These are phyloP conservation scores for Flaveria ramosissima DNA, from an alignment of 129 eudicot genomes.

Conservation along the genomic window DNA sequence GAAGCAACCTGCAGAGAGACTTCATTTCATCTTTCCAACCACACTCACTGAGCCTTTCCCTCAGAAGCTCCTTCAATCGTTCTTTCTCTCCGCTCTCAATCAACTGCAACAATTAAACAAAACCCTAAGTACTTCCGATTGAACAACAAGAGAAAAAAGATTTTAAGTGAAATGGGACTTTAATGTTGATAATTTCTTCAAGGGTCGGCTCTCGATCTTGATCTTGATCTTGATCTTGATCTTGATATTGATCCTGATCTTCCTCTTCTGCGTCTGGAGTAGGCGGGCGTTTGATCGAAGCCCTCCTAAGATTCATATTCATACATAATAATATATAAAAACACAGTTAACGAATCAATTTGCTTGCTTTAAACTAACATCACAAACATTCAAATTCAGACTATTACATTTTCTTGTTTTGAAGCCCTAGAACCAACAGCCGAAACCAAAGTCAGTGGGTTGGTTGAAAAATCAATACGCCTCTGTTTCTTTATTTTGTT, in stretches of 20 bases:
- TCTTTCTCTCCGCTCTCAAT: slow-evolving; percentile 88
- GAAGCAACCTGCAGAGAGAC: slow-evolving; percentile 70
- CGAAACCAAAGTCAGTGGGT: no score
- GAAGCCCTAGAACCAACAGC: no score
- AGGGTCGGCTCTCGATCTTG: slow-evolving; percentile 54
- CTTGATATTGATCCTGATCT: slow-evolving; percentile 24
- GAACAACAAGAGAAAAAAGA: not conserved
- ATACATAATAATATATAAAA: not conserved
- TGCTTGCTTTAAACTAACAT: no score
- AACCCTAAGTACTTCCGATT: not conserved
- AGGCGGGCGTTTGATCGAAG: slow-evolving; percentile 74
- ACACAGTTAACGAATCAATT: no score
- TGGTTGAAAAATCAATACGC: no score
- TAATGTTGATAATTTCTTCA: slow-evolving; percentile 62
- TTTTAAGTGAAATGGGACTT: slow-evolving; percentile 34
- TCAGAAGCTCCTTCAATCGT: slow-evolving; percentile 69
- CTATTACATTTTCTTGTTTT: no score
- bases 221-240: slow-evolving; percentile 24
- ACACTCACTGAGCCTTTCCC: slow-evolving; percentile 81
- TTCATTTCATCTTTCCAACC: slow-evolving; percentile 96
- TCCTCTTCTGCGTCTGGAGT: slow-evolving; percentile 73
- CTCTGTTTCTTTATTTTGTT: no score
- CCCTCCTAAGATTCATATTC: slow-evolving; percentile 50
- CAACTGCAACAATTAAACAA: slow-evolving; percentile 42
- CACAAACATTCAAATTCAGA: no score